phyloP scores from a whole-genome alignment of 176 grass and related monocot species.

The Bothriochloa decipiens region DNA sequence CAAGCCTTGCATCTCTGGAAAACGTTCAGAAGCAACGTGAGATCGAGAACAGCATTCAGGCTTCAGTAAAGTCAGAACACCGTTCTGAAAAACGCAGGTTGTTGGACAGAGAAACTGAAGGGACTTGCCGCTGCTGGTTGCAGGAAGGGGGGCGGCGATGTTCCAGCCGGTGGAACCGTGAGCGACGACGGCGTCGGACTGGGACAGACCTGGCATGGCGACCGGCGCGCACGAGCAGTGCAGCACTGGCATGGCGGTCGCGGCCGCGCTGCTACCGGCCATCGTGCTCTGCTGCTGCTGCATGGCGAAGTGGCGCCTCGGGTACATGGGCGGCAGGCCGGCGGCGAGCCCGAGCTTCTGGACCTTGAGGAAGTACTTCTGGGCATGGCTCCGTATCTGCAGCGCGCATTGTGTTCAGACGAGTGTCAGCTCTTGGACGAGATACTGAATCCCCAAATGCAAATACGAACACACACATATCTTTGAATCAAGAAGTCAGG shows the following conservation, averaged over 20 bases:
- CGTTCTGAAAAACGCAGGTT: background rate
- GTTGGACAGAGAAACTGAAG: background rate
- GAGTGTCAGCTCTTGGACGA: background rate
- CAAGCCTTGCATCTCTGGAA: slow-evolving; percentile 44
- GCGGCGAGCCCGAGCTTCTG: slow-evolving; percentile 77
- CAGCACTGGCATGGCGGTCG: background rate
- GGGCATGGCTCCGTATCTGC: slow-evolving; percentile 94
- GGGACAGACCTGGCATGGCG: background rate
- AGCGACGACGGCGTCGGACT: background rate
- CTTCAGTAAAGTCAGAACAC: background rate
- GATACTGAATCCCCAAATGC: too few species aligned
- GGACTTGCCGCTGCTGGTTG: slow-evolving; percentile 28
- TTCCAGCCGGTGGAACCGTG: slow-evolving; percentile 42
- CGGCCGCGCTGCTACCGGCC: background rate
- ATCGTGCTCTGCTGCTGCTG: slow-evolving; percentile 15
- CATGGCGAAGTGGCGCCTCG: slow-evolving; percentile 44
- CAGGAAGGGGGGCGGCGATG: slow-evolving; percentile 15
- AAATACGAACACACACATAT: too few species aligned
- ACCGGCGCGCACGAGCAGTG: slow-evolving; percentile 27
- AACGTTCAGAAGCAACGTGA: background rate
- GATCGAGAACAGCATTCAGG: background rate
- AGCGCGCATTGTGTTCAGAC: background rate
- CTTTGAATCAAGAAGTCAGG: background rate
- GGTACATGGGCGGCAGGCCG: slow-evolving; percentile 66
- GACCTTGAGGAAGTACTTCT: slow-evolving; percentile 96